Base-by-base conservation (phyloP, 1,139 yeast genomes). In the Yamadazyma aaseri region DNA sequence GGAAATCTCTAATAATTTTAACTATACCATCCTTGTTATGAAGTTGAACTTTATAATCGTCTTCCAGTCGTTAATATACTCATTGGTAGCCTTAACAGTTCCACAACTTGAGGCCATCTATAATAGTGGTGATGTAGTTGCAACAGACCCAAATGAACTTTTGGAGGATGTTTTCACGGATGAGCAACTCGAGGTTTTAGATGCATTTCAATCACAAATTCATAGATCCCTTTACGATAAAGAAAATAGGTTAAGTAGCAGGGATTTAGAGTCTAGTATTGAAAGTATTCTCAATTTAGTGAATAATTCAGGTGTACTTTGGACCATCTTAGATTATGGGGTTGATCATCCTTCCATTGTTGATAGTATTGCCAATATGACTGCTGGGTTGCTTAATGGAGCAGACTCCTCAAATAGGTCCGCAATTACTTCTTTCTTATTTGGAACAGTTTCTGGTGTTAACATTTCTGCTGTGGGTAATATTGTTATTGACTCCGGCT, bases 221-320 rank as follows among this genome's bases (percentile, higher is more conserved):
- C 41, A 43, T 10, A 13, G 24, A 12, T 18, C 29, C 10, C 23
- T 38, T 8, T 32, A 29, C 23, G 25, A 9, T 4, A 11, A 18
- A 9, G 26, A 24, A 10, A 17, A 14, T 12, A 34, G 22, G 9
- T 11, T 35, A 20, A 28, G 26, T 28, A 39, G 23, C 42, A 50
- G 62, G 44, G 56, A 50, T 31, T 36, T 50, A 24, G 50, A 51
- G 39, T 43, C 46, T 7, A 45, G 53, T 9, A 47, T 60, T 31
- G 58, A 51, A 21, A 33, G 50, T 8, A 40, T 63, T 14, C 42
- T 67, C 17, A 33, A 44, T 12, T 33, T 52, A n/a, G 51, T 68
- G 23, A 68, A 69, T 45, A 45, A 42, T 21, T 57, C 73, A 1
- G 73, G 71, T 10, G 42, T 70, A 11, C 48, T 70, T 27, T 64